A percentile compares a stretch with the other conserved stretches of the same genome.
These are phyloP conservation scores for Trifolium repens DNA, from an alignment of 306 rosid species.

Conservation along the genomic window DNA sequence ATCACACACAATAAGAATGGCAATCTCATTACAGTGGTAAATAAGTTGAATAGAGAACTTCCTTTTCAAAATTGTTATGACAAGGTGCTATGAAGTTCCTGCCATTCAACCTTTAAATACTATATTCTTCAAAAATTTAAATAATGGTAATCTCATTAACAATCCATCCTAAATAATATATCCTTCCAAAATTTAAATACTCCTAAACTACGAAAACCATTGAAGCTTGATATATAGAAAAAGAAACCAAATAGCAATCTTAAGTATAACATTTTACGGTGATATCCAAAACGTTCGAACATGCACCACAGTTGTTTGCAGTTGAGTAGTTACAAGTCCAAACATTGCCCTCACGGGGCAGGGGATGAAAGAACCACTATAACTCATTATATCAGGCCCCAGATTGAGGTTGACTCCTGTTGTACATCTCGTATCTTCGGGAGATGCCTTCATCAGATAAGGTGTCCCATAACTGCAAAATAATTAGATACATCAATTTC, in stretches of 20 bases:
- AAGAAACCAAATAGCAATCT: conserved; percentile 24
- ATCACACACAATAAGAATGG: background rate
- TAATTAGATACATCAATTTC: conserved; percentile 28
- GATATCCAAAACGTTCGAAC: conserved; percentile 1
- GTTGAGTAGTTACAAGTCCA: background rate
- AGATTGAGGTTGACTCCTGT: conserved; percentile 48
- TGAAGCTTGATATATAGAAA: conserved; percentile 1
- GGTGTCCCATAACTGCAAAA: conserved; percentile 77
- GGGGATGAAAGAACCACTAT: background rate
- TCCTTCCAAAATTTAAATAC: conserved; percentile 27
- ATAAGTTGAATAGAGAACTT: too few relatives aligned
- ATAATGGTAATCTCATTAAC: background rate
- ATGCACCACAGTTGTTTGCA: background rate
- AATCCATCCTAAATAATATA: conserved; percentile 17
- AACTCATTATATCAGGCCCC: conserved; percentile 41
- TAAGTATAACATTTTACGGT: background rate
- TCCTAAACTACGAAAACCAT: conserved; percentile 20
- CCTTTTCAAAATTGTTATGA: too few relatives aligned
- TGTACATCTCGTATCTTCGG: conserved; percentile 54
- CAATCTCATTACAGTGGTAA: background rate
- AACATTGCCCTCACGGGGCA: background rate
- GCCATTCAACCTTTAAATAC: too few relatives aligned
- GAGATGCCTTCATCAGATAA: conserved; percentile 58
- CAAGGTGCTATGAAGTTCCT: too few relatives aligned
- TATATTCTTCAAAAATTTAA: background rate